Base-by-base conservation (phyloP, 306 rosid genomes). In the Quercus mongolica region DNA sequence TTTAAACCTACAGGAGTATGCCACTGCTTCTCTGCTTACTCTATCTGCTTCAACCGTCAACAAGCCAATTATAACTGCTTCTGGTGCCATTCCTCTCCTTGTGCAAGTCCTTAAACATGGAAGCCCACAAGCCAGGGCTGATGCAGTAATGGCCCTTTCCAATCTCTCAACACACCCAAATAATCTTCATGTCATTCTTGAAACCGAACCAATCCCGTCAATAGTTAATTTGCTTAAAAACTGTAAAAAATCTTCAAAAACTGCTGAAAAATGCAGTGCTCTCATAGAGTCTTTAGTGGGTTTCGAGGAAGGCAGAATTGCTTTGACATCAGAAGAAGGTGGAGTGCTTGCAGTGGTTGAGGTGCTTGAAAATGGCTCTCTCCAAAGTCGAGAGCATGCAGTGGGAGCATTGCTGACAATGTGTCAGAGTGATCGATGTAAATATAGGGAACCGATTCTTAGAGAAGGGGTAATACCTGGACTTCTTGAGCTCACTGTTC, bases 391-490 rank as follows among this genome's bases (percentile, higher is more conserved):
- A 77, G 99, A 91, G 71, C 96, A 93, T 5, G 97, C 98, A 2
- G 97, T 93, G 61, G 97, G 97, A 72, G 89, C 94, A 21, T 82
- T 95, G 9, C 78, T 95, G 82, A 89, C 94, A 44, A 88, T 95
- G 98, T 93, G 99, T 75, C 73, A 91, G 75, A 95, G 92, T 21
- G 96, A 93, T 78, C 83, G 98, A 41, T 89, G 94, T 80, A 93
- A 85, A 84, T 95, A 93, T 79, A 80, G 98, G 76, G 99, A 93
- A 78, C 93, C 98, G 0, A 90, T 95, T 74, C 97, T 95, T n/a
- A 86, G 85, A 81, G 98, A 95, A 81, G 99, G 98, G 5, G 99
- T 95, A 1, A 95, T 95, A 74, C 99, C 99, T 21, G 98, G 99
- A 56, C 93, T 95, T 76, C 97, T 95, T 8, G 99, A 95, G 87